Conservation (phyloP, 805 yeast species). For the Ogataea minuta region DNA sequence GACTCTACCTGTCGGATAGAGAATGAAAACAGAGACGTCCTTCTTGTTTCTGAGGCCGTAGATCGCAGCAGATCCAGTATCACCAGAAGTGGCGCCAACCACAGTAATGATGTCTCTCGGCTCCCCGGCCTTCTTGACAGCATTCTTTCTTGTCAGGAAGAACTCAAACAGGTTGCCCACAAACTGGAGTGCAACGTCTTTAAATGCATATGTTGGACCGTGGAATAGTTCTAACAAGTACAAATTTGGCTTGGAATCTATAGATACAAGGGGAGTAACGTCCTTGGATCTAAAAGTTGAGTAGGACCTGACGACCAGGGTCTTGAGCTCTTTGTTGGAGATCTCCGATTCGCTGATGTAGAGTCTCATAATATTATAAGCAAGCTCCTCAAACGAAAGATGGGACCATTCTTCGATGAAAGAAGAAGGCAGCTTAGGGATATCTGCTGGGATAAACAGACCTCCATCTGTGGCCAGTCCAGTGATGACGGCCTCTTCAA, state of each 20-base stretch:
- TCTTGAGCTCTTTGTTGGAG: constrained; percentile 61
- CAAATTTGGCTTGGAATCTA: constrained; percentile 55
- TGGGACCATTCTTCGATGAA: constrained; percentile 68
- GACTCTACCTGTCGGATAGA: constrained; percentile 96
- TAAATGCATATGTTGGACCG: constrained; percentile 99
- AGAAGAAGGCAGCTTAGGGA: constrained; percentile 61
- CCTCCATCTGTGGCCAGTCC: constrained; percentile 99
- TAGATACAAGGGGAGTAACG: constrained; percentile 76
- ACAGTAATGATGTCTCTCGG: constrained; percentile 84
- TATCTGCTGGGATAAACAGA: constrained; percentile 78
- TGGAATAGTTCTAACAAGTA: constrained; percentile 91
- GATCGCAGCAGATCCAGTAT: constrained; percentile 98
- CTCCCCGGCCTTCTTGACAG: constrained; percentile 41
- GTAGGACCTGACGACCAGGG: constrained; percentile 68
- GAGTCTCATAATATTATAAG: constrained; percentile 78
- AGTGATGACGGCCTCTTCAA: constrained; percentile 79
- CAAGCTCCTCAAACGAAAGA: constrained; percentile 79
- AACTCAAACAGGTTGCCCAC: constrained; percentile 96
- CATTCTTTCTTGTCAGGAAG: constrained; percentile 76
- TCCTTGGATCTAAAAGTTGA: constrained; percentile 84
- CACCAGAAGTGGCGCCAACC: constrained; percentile 99
- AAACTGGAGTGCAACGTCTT: constrained; percentile 97
- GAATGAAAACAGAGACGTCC: constrained; percentile 94
- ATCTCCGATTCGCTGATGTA: constrained; percentile 76
- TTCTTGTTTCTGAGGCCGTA: constrained; percentile 96